phyloP scores from a whole-genome alignment of 2,329 filamentous ascomycete species.

The Emericellopsis cladophorae region DNA sequence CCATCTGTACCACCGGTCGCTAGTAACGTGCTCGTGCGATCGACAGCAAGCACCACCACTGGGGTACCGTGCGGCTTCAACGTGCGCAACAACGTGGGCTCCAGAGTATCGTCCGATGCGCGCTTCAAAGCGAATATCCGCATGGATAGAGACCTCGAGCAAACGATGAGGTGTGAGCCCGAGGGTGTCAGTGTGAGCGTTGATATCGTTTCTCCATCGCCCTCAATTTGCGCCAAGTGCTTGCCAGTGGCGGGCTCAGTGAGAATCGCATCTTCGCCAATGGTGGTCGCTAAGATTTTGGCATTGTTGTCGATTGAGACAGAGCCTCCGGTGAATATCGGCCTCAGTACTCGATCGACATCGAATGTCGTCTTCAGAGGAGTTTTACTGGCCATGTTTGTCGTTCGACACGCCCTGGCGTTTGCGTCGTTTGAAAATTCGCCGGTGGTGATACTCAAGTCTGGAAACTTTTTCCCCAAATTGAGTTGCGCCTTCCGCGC shows the following conservation, averaged over 20 bases:
- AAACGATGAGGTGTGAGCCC: conserved; percentile 76
- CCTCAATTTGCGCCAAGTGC: conserved; percentile 77
- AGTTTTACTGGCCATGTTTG: conserved; percentile 46
- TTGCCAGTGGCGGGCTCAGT: conserved; percentile 74
- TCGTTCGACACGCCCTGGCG: not conserved
- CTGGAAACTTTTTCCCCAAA: conserved; percentile 3
- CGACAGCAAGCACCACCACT: conserved; percentile 74
- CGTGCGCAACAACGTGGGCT: conserved; percentile 59
- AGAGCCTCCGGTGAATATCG: conserved; percentile 86
- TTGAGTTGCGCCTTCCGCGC: no score
- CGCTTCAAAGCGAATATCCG: conserved; percentile 67
- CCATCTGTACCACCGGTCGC: conserved; percentile 92
- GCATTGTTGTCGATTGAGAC: conserved; percentile 74
- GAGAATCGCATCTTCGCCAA: conserved; percentile 86
- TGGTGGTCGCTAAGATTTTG: conserved; percentile 69
- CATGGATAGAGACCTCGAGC: conserved; percentile 93
- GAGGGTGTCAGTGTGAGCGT: conserved; percentile 74
- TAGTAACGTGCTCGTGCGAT: conserved; percentile 76
- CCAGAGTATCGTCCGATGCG: conserved; percentile 45
- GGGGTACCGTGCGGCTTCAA: conserved; percentile 85
- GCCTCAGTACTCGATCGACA: conserved; percentile 68
- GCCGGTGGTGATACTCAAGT: not conserved
- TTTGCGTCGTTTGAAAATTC: conserved; percentile 4
- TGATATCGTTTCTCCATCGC: conserved; percentile 72
- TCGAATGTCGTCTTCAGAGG: conserved; percentile 82